These are phyloP conservation scores for Hypoxylon crocopeplum DNA, from an alignment of 495 filamentous ascomycete genomes.

Conservation along the genomic window DNA sequence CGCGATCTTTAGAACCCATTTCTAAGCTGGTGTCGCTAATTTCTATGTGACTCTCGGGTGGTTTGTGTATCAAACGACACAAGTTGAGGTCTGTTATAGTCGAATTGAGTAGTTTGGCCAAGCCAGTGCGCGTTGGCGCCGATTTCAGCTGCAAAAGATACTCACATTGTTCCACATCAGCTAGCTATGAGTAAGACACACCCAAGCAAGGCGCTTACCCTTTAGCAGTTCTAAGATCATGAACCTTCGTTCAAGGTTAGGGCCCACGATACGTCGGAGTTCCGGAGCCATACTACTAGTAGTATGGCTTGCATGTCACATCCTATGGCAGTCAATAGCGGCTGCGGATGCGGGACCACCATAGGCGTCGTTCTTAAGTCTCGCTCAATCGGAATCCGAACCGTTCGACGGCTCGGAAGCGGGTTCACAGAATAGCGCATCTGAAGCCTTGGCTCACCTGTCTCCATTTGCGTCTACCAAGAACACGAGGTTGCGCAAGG, in stretches of 20 bases:
- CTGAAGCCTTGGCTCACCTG: slow-evolving; percentile 7
- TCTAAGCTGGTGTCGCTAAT: neutral
- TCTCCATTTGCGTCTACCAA: slow-evolving; percentile 5
- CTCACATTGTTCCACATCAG: slow-evolving; percentile 16
- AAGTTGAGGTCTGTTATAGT: neutral
- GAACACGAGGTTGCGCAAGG: slow-evolving; percentile 12
- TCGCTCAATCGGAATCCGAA: slow-evolving; percentile 22
- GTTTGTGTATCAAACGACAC: neutral
- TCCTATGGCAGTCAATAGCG: slow-evolving; percentile 10
- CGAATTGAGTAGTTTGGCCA: slow-evolving; percentile 1
- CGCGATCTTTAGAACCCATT: no score
- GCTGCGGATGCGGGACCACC: slow-evolving; percentile 12
- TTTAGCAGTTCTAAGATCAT: neutral
- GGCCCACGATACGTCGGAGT: slow-evolving; percentile 12
- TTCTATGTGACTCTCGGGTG: neutral
- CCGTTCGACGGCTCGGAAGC: slow-evolving; percentile 21
- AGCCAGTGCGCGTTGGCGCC: neutral
- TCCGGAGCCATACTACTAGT: slow-evolving; percentile 13
- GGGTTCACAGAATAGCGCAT: slow-evolving; percentile 9
- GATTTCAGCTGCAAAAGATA: neutral
- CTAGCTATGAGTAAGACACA: neutral
- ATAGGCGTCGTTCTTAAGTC: slow-evolving; percentile 4
- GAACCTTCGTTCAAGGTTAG: slow-evolving; percentile 5
- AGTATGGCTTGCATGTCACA: slow-evolving; percentile 27
- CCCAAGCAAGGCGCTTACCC: neutral